Percentiles rank a stretch among this genome's conserved stretches.
phyloP scores from a whole-genome alignment of 495 filamentous ascomycete species.

The Ramalina intermedia region DNA sequence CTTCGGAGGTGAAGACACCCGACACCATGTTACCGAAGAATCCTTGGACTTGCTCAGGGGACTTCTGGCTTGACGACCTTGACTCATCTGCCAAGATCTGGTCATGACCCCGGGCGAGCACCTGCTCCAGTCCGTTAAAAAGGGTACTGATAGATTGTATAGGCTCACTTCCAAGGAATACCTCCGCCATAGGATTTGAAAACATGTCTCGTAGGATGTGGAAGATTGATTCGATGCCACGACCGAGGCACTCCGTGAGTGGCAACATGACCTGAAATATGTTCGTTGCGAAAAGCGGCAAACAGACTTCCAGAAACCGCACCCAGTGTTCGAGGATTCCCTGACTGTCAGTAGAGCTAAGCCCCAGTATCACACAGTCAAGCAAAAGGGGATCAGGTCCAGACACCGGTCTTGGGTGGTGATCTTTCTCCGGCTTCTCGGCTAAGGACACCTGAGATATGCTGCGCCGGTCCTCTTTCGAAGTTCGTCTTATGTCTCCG shows the following conservation, averaged over 20 bases:
- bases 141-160: conserved; percentile 50
- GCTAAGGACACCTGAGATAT: conserved; percentile 34
- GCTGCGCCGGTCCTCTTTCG: conserved; percentile 32
- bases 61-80: conserved; percentile 50
- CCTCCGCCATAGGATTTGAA: conserved; percentile 20
- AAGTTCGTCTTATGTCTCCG: conserved; percentile 29
- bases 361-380: conserved; percentile 68
- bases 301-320: conserved; percentile 64
- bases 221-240: conserved; percentile 58
- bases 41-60: conserved; percentile 70
- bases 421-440: conserved; percentile 30
- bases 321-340: conserved; percentile 84
- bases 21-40: conserved; percentile 98
- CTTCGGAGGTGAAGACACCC: conserved; percentile 73
- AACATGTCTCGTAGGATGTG: conserved; percentile 44
- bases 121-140: conserved; percentile 78
- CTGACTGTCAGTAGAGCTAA: conserved; percentile 60
- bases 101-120: conserved; percentile 78
- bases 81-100: conserved; percentile 62
- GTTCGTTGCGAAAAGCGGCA: conserved; percentile 65
- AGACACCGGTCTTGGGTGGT: conserved; percentile 22
- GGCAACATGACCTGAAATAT: conserved; percentile 86
- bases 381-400: conserved; percentile 59
- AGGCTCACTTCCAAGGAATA: conserved; percentile 40
- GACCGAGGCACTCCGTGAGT: conserved; percentile 76